Base-by-base conservation (phyloP, 352 stramenopile species). In the Pilasporangium apinafurcum region DNA sequence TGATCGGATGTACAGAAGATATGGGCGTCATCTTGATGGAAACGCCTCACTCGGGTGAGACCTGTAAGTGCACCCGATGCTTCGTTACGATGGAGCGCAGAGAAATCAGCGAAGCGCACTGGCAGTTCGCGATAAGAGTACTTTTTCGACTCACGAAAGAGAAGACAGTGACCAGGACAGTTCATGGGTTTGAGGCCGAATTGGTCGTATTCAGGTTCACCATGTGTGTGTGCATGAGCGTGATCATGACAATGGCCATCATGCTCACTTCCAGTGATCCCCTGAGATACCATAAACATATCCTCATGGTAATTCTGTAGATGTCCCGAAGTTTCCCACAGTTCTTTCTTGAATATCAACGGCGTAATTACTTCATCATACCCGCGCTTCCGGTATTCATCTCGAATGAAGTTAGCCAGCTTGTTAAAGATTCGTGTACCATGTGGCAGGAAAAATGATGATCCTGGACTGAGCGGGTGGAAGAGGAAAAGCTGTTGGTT, bases 121-220 rank as follows among this genome's bases (percentile, higher is more conserved):
- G 93, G 93, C 31, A 98, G 63, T 44, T 98, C 95, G 34, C 92
- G 83, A 67, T 98, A 99, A 24, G 90, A 98, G 44, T 96, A 93
- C 47, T 96, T 81, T 32, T 75, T 80, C 10, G 82, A 70, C 67
- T 98, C 92, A 38, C 96, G 97, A 68, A 97, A 99, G 45, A 98
- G 83, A 16, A 99, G 67, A 59, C 95, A 98, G 64, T 99, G 96
- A 39, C 96, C 96, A 0, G 96, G 96, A 49, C 96, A 99, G 71
- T 98, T 99, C 96, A 99, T 99, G 20, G 96, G 96, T 60, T 98
- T 98, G 51, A 99, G 86, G 41, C 97, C 95, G 63, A 98, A 98
- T 31, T 96, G 58, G 35, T 98, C 89, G 27, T 75, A 75, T 37
- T 96, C 88, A 7, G 37, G 18, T 2, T 69, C 47, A 5, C 68